phyloP scores from a whole-genome alignment of 768 basidiomycete genomes.

The Termitomyces sp. region DNA sequence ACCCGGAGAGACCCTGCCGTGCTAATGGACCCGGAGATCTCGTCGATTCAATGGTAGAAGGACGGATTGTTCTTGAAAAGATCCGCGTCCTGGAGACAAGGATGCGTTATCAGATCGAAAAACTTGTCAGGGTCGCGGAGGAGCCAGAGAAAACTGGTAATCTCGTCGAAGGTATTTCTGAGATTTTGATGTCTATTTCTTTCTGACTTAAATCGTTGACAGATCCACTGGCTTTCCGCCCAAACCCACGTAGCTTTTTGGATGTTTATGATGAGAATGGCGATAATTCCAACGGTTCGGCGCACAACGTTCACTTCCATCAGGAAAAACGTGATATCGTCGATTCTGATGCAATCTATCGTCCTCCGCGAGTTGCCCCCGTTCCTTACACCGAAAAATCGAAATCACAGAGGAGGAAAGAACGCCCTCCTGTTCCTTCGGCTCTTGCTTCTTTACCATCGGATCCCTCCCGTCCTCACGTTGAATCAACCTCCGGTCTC shows the following conservation, averaged over 20 bases:
- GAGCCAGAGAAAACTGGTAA: conserved; percentile 44
- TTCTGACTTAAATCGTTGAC: conserved; percentile 6
- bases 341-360: conserved; percentile 56
- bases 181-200: neutral
- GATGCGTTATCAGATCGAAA: conserved; percentile 95
- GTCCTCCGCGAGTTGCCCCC: conserved; percentile 85
- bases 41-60: conserved; percentile 76
- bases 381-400: conserved; percentile 68
- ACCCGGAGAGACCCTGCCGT: conserved; percentile 45
- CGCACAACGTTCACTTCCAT: neutral
- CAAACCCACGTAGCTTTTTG: conserved; percentile 78
- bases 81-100: conserved; percentile 77
- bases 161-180: conserved; percentile 52
- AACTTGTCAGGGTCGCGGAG: conserved; percentile 76
- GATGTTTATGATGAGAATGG: conserved; percentile 28
- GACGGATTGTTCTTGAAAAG: conserved; percentile 85
- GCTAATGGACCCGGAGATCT: conserved; percentile 68
- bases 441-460: conserved; percentile 62
- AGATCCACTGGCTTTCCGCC: conserved; percentile 93
- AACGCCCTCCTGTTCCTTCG: conserved; percentile 56
- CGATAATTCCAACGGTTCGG: conserved; percentile 13
- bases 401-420: conserved; percentile 46
- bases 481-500: conserved; percentile 72
- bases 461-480: conserved; percentile 66
- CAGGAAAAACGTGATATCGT: neutral